phyloP scores from a whole-genome alignment of 2,329 filamentous ascomycete species.

The Saccharata proteae region DNA sequence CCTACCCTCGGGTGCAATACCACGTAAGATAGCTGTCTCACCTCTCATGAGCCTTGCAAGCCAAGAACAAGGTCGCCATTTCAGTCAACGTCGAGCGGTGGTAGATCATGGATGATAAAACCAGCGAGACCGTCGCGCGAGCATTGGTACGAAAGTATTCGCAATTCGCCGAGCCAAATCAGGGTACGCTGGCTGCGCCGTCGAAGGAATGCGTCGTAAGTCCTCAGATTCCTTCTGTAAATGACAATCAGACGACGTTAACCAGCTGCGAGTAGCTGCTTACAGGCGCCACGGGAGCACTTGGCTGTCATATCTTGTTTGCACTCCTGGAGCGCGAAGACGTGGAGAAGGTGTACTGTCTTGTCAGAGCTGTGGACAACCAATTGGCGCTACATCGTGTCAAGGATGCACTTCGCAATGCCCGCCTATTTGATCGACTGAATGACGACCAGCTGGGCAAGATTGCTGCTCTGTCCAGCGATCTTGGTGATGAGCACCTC shows the following conservation, averaged over 20 bases:
- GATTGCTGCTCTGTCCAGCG: slow-evolving; percentile 23
- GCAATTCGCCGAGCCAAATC: no score
- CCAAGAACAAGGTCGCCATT: no score
- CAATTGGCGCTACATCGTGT: slow-evolving; percentile 17
- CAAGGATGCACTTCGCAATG: slow-evolving; percentile 17
- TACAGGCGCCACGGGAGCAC: slow-evolving; percentile 52
- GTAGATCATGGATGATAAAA: no score
- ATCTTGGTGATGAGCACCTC: slow-evolving; percentile 19
- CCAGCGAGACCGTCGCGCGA: no score
- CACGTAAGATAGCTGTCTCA: no score
- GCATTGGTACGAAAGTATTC: no score
- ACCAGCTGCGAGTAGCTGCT: slow-evolving; percentile 38
- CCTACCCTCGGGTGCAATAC: no score
- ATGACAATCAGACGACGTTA: slow-evolving; percentile 1
- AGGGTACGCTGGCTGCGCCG: no score
- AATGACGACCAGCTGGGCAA: slow-evolving; percentile 11
- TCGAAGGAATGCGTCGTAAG: no score
- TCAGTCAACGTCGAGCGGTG: no score
- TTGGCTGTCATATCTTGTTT: slow-evolving; percentile 44
- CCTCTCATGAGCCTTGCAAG: no score
- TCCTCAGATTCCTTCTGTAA: no score
- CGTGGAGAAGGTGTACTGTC: slow-evolving; percentile 34
- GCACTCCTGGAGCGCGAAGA: slow-evolving; percentile 13
- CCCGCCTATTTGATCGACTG: slow-evolving; percentile 19
- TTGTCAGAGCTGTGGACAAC: slow-evolving; percentile 29